Base-by-base conservation (phyloP, 805 yeast genomes). In the Candida arabinofermentans region DNA sequence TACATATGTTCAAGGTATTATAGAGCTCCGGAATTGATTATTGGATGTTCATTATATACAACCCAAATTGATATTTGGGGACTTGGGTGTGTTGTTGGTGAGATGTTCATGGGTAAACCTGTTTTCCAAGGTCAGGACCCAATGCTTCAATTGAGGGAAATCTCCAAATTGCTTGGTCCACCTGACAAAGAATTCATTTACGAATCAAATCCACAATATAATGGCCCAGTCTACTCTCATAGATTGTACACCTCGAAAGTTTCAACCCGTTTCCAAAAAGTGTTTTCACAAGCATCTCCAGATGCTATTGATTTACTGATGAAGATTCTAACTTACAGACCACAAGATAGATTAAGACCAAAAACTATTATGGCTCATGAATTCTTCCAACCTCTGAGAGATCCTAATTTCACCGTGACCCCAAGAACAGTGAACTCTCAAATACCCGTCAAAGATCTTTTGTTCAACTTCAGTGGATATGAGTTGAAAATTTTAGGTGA, bases 21-120 rank as follows among this genome's bases (percentile, higher is more conserved):
- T 65, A 77, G 97, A 53, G 95, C 98, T 1, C 99, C 99, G 0
- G 99, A 93, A 64, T 74, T 93, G 46, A 86, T 93, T 58, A 81
- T 93, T 41, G 99, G 99, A 2, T 84, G 89, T 53, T 79, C 90
- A 44, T 75, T 82, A 29, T 93, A 93, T 62, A 79, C 95, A 4
- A 83, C 95, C 3, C 86, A 89, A 57, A 91, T 93, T 44, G 99
- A 93, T 63, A 84, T 90, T 55, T 93, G 99, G 99, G 96, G 97
- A 14, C 70, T 91, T 45, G 99, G 98, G 1, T 91, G 99, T 69
- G 96, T 93, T 27, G 68, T 93, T 46, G 96, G 97, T 12, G 99
- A 93, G 65, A 82, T 93, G 86, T 73, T 84, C 42, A 74, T 89
- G 48, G 97, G 97, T 13, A 82, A 79, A 59, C 96, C 98, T 1